phyloP scores from a whole-genome alignment of 805 yeast species.

The Candida nemodendra region DNA sequence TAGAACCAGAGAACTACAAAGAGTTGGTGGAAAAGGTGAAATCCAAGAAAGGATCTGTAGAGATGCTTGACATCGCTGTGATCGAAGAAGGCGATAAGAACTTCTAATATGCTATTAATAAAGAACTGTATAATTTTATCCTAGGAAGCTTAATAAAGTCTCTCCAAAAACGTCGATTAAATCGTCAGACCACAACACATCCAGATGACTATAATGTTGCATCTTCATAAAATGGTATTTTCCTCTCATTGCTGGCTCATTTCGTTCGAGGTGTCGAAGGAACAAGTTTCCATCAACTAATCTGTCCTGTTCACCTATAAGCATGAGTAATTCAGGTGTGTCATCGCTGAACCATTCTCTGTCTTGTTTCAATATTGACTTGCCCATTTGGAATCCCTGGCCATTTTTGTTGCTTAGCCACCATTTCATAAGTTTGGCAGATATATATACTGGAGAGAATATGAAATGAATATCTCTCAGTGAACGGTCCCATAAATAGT shows the following conservation, averaged over 20 bases:
- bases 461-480: conserved; percentile 73
- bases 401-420: conserved; percentile 65
- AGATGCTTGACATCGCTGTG: conserved; percentile 87
- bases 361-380: conserved; percentile 52
- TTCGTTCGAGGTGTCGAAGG: conserved; percentile 56
- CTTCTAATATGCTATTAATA: conserved; percentile 7
- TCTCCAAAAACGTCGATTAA: conserved; percentile 63
- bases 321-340: conserved; percentile 61
- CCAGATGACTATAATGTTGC: conserved; percentile 77
- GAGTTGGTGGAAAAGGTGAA: conserved; percentile 61
- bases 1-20: conserved; percentile 84
- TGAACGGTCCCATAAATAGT: conserved; percentile 66
- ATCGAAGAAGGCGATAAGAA: conserved; percentile 53
- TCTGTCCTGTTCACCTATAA: conserved; percentile 70
- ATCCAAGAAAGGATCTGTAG: conserved; percentile 64
- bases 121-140: conserved; percentile 1
- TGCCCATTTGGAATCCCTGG: conserved; percentile 40
- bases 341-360: conserved; percentile 51
- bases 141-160: conserved; percentile 37
- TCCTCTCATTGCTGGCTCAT: conserved; percentile 48
- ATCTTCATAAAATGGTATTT: conserved; percentile 44
- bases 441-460: conserved; percentile 82
- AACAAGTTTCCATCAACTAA: conserved; percentile 76
- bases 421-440: conserved; percentile 85
- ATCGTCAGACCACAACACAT: conserved; percentile 90